Evolutionary conservation across 352 stramenopile species (phyloP).

Genomic region (Phytophthora sp.): DNA sequence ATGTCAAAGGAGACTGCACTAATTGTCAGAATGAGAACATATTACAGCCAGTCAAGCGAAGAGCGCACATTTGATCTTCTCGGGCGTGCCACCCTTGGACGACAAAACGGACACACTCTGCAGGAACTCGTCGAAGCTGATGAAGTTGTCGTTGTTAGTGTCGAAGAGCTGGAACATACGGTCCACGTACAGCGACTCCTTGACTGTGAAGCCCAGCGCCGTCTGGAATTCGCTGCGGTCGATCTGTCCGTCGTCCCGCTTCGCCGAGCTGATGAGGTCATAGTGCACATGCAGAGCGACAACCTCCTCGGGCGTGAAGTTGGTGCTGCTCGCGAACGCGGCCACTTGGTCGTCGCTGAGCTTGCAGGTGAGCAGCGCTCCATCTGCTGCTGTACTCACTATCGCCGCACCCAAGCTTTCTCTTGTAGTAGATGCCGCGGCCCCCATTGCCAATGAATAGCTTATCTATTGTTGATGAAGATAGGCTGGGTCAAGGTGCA

Average conservation of each 20-base stretch:
- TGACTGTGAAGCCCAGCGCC: constrained; percentile 74
- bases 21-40: not conserved
- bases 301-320: constrained; percentile 70
- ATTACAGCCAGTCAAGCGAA: not conserved
- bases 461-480: too few relatives aligned
- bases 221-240: constrained; percentile 84
- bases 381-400: not conserved
- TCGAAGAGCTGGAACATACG: constrained; percentile 86
- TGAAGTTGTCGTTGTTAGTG: constrained; percentile 77
- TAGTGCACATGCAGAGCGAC: constrained; percentile 67
- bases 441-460: constrained; percentile 44
- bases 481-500: too few relatives aligned
- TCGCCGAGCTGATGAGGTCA: constrained; percentile 68
- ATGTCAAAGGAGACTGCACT: constrained; percentile 78
- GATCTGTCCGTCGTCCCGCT: constrained; percentile 74
- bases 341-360: constrained; percentile 59
- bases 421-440: constrained; percentile 66
- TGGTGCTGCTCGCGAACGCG: constrained; percentile 44
- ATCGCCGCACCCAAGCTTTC: constrained; percentile 41
- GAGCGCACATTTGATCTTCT: constrained; percentile 77
- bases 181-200: constrained; percentile 86
- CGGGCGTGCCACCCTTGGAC: constrained; percentile 63
- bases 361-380: constrained; percentile 49
- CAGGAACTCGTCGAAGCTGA: constrained; percentile 83
- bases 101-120: constrained; percentile 77